Evolutionary conservation across 371 early-diverging fungal species (phyloP).

Genomic region (Actinomortierella ambigua): DNA sequence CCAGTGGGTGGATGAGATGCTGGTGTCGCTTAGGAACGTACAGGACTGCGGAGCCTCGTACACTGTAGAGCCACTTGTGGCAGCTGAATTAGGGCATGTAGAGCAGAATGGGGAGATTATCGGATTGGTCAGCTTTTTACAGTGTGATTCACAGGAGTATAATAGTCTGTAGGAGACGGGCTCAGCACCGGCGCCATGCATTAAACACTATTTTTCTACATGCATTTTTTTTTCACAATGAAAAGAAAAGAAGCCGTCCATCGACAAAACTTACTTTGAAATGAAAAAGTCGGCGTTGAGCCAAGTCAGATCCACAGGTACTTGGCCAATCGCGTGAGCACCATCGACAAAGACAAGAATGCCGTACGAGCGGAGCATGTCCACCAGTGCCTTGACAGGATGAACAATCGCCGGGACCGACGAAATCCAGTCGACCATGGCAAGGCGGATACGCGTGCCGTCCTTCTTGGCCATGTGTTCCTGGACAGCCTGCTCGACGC

Average conservation of each 20-base stretch:
- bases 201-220: no score
- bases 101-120: not conserved
- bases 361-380: slow-evolving; percentile 52
- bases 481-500: slow-evolving; percentile 45
- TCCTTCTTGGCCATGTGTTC: slow-evolving; percentile 44
- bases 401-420: slow-evolving; percentile 59
- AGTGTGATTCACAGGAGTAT: no score
- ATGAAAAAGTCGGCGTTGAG: slow-evolving; percentile 71
- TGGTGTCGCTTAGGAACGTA: slow-evolving; percentile 62
- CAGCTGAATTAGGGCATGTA: no score
- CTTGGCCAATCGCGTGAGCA: slow-evolving; percentile 75
- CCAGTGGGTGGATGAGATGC: slow-evolving; percentile 52
- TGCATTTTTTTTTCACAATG: not conserved
- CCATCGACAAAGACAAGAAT: slow-evolving; percentile 73
- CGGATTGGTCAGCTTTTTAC: not conserved
- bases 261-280: slow-evolving; percentile 51
- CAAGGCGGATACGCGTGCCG: slow-evolving; percentile 50
- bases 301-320: slow-evolving; percentile 59
- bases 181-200: no score
- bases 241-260: not conserved
- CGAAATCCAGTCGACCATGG: slow-evolving; percentile 63
- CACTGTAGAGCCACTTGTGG: slow-evolving; percentile 71
- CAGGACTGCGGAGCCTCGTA: slow-evolving; percentile 64
- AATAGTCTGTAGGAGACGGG: no score
- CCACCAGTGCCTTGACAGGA: slow-evolving; percentile 61